A percentile compares a stretch with the other conserved stretches of the same genome.
These are phyloP conservation scores for Paramecium primaurelia DNA, from an alignment of 73 alveolate genomes.

Conservation along the genomic window DNA sequence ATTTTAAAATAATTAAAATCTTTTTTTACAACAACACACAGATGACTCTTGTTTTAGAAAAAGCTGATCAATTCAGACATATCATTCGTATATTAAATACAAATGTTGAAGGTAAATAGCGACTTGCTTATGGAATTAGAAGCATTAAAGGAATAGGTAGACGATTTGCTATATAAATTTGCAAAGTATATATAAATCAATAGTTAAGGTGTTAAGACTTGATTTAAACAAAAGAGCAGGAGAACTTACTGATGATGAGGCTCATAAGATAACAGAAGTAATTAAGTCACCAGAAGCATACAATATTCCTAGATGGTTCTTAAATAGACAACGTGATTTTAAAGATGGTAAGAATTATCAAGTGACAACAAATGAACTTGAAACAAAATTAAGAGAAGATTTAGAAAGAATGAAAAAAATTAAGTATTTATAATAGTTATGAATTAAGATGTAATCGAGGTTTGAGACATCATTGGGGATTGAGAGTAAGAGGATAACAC, in stretches of 20 bases:
- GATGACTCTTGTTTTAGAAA: constrained; percentile 61
- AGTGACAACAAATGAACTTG: constrained; percentile 86
- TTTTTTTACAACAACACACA: not conserved
- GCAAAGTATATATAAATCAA: constrained; percentile 67
- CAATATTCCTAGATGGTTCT: constrained; percentile 97
- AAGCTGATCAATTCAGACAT: constrained; percentile 86
- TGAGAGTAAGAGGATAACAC: constrained; percentile 98
- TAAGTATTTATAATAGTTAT: not conserved
- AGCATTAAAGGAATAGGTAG: constrained; percentile 98
- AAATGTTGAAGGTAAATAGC: constrained; percentile 96
- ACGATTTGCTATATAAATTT: constrained; percentile 90
- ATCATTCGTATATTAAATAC: constrained; percentile 97
- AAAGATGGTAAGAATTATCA: constrained; percentile 89
- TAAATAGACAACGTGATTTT: constrained; percentile 94
- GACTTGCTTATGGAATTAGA: constrained; percentile 94
- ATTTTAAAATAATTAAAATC: constrained; percentile 3
- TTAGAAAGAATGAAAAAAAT: constrained; percentile 95
- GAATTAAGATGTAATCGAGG: constrained; percentile 90
- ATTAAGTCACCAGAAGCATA: constrained; percentile 93
- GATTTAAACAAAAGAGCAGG: not conserved
- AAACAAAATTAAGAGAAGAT: constrained; percentile 95
- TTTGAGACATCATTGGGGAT: constrained; percentile 95
- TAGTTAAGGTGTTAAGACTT: not conserved
- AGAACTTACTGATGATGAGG: constrained; percentile 91
- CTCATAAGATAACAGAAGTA: constrained; percentile 92